These are phyloP conservation scores for Aphanomyces stellatus DNA, from an alignment of 352 stramenopile species.

Conservation along the genomic window DNA sequence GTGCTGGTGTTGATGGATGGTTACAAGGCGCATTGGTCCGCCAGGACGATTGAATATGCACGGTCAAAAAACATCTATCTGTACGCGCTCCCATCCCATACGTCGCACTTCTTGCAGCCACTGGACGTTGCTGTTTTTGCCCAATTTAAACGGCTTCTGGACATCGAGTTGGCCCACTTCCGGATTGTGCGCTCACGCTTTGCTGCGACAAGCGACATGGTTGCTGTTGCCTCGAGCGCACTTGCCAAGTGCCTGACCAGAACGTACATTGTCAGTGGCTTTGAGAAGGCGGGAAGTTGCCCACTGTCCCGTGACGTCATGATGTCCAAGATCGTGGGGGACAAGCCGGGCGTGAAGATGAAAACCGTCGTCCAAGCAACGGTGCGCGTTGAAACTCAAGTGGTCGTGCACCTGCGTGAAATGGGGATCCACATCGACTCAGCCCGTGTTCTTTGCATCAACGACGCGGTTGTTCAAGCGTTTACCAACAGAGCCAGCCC, in stretches of 20 bases:
- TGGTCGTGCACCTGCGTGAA: neutral
- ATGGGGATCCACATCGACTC: neutral
- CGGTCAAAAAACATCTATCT: neutral
- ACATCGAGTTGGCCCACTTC: neutral
- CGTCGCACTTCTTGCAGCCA: neutral
- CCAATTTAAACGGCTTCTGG: neutral
- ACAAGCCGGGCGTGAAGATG: neutral
- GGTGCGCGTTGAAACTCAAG: neutral
- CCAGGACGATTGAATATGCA: neutral
- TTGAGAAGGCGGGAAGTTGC: neutral
- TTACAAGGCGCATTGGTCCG: constrained; percentile 1
- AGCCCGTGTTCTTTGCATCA: neutral
- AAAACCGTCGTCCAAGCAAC: neutral
- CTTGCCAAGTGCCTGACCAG: neutral
- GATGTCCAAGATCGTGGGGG: neutral
- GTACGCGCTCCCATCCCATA: neutral
- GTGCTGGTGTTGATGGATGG: neutral
- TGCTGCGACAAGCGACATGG: neutral
- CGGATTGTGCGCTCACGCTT: neutral
- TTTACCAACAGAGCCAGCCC: neutral
- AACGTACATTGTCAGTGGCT: neutral
- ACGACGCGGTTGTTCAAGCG: neutral
- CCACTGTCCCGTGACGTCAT: neutral
- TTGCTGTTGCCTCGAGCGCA: neutral
- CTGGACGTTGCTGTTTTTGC: neutral